phyloP scores from a whole-genome alignment of 768 basidiomycete species.

The Podaxis mareebaensis region DNA sequence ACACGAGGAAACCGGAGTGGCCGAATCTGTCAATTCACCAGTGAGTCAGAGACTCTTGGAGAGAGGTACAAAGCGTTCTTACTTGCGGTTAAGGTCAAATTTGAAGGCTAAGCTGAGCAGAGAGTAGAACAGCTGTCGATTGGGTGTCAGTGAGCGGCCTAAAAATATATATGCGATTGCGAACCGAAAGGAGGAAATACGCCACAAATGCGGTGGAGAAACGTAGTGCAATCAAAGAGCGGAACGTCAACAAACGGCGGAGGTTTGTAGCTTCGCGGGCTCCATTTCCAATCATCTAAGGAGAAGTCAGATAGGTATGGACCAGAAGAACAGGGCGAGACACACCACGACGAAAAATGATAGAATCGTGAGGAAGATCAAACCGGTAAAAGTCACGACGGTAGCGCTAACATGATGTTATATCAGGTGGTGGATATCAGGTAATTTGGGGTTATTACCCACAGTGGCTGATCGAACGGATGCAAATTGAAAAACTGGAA shows the following conservation, averaged over 20 bases:
- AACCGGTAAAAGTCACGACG: constrained; percentile 53
- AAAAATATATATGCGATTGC: constrained; percentile 1
- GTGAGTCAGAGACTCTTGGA: not conserved
- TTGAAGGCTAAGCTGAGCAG: constrained; percentile 61
- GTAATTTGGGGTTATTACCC: constrained; percentile 22
- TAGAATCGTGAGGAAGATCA: constrained; percentile 52
- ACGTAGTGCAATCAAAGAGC: constrained; percentile 33
- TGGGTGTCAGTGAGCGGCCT: not conserved
- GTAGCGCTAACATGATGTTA: constrained; percentile 37
- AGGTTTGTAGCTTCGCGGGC: constrained; percentile 34
- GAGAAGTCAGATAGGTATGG: not conserved
- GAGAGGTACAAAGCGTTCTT: constrained; percentile 14
- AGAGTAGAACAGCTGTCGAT: constrained; percentile 52
- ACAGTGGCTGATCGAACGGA: constrained; percentile 64
- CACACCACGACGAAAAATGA: constrained; percentile 46
- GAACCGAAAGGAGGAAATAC: constrained; percentile 41
- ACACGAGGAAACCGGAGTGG: constrained; percentile 55
- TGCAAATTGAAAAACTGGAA: constrained; percentile 50
- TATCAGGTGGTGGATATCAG: not conserved
- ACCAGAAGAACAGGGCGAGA: constrained; percentile 5
- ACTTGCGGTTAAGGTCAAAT: constrained; percentile 52
- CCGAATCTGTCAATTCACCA: constrained; percentile 38
- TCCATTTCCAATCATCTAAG: constrained; percentile 30
- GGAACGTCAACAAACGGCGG: constrained; percentile 25
- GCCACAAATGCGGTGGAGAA: constrained; percentile 29